Percentiles rank a stretch among this genome's conserved stretches.
Conservation (phyloP, 352 stramenopile genomes). For the Achlya hypogyna region DNA sequence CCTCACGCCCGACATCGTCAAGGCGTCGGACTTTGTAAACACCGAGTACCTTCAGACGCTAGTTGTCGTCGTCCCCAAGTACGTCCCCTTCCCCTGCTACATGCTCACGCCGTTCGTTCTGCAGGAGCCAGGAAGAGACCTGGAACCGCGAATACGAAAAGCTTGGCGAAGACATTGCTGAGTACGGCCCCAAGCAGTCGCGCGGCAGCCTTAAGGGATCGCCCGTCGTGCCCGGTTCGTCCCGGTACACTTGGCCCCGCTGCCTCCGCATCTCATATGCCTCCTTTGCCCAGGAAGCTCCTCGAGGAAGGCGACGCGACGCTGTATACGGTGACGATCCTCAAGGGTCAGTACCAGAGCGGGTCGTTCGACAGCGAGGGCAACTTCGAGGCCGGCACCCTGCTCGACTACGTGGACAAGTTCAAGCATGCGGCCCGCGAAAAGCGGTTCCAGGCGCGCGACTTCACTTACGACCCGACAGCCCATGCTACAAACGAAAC, state of each 20-base stretch:
- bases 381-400: slow-evolving; percentile 86
- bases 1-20: slow-evolving; percentile 85
- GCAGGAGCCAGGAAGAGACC: slow-evolving; percentile 75
- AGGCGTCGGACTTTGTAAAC: slow-evolving; percentile 88
- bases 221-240: slow-evolving; percentile 90
- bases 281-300: slow-evolving; percentile 42
- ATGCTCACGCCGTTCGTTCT: too few species aligned
- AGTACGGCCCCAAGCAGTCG: slow-evolving; percentile 85
- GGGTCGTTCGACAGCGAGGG: slow-evolving; percentile 79
- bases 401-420: slow-evolving; percentile 91
- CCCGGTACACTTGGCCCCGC: slow-evolving; percentile 23
- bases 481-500: slow-evolving; percentile 83
- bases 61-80: slow-evolving; percentile 91
- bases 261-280: not conserved
- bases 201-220: slow-evolving; percentile 89
- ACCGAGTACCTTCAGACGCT: slow-evolving; percentile 96
- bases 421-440: slow-evolving; percentile 90
- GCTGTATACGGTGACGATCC: slow-evolving; percentile 93
- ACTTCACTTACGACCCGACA: slow-evolving; percentile 90
- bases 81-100: slow-evolving; percentile 15
- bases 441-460: slow-evolving; percentile 88
- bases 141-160: slow-evolving; percentile 84
- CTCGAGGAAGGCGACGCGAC: slow-evolving; percentile 88
- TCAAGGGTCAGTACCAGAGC: slow-evolving; percentile 90
- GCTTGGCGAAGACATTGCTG: slow-evolving; percentile 83